A percentile compares a stretch with the other conserved stretches of the same genome.
Conservation (phyloP, 176 grass and related monocot species). For the Triticum timopheevii region DNA sequence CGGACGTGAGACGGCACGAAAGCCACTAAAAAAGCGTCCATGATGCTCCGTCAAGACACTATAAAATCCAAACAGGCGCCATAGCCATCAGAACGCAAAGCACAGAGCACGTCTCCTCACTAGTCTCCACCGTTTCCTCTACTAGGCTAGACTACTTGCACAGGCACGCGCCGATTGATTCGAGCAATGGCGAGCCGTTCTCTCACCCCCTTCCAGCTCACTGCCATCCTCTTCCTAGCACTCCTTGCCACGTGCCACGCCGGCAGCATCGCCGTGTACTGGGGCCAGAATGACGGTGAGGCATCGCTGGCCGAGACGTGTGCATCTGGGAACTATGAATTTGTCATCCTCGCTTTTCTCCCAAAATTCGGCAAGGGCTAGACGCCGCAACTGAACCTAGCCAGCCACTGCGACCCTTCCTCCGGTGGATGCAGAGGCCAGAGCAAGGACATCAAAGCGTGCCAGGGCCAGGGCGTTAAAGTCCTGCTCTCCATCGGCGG, state of each 20-base stretch:
- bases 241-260: constrained; percentile 32
- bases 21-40: not conserved
- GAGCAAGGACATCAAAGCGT: constrained; percentile 47
- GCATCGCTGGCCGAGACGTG: constrained; percentile 42
- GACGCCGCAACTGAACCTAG: constrained; percentile 35
- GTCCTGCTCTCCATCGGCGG: constrained; percentile 81
- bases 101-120: too few species aligned
- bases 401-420: constrained; percentile 57
- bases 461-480: constrained; percentile 53
- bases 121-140: too few species aligned
- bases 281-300: constrained; percentile 57
- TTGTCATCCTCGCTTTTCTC: constrained; percentile 58
- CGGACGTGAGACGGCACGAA: constrained; percentile 32
- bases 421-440: constrained; percentile 40
- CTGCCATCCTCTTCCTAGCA: not conserved
- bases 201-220: not conserved
- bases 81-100: not conserved
- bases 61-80: constrained; percentile 1
- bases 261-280: constrained; percentile 56
- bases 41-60: not conserved
- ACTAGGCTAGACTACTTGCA: too few species aligned
- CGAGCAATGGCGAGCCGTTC: constrained; percentile 13
- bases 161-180: not conserved
- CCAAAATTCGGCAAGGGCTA: constrained; percentile 61
- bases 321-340: constrained; percentile 48